Evolutionary conservation across 306 rosid genomes (phyloP).

Genomic region (Cicer judaicum): DNA sequence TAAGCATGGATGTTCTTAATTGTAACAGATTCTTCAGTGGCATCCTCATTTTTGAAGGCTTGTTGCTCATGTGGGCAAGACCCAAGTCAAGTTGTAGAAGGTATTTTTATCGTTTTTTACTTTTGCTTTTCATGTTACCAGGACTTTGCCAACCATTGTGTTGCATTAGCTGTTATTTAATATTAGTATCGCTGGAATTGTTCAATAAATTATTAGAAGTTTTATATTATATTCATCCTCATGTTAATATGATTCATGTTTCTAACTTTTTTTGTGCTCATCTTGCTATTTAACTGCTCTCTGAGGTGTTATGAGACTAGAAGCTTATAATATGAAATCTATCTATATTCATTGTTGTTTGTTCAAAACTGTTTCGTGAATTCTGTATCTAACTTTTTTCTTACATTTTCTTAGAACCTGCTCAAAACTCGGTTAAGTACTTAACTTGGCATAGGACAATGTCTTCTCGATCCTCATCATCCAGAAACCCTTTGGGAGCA

Average conservation of each 20-base stretch:
- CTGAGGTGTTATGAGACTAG: conserved; percentile 3
- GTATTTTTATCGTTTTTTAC: conserved; percentile 50
- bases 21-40: conserved; percentile 56
- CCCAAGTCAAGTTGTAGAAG: conserved; percentile 71
- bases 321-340: conserved; percentile 13
- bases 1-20: conserved; percentile 40
- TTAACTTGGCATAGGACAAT: conserved; percentile 86
- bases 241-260: conserved; percentile 7
- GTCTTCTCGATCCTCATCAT: conserved; percentile 77
- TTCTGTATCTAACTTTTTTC: conserved; percentile 30
- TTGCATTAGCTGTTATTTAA: conserved; percentile 5
- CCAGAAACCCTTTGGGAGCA: conserved; percentile 71
- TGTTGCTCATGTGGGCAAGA: conserved; percentile 91
- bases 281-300: conserved; percentile 16
- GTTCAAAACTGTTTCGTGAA: conserved; percentile 25
- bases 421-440: conserved; percentile 70
- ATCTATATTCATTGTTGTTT: conserved; percentile 15
- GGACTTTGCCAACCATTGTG: conserved; percentile 29
- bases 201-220: conserved; percentile 22
- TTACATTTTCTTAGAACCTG: conserved; percentile 59
- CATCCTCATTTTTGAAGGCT: conserved; percentile 65
- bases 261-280: conserved; percentile 27
- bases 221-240: conserved; percentile 1
- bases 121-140: conserved; percentile 37
- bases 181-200: not conserved